phyloP scores from a whole-genome alignment of 768 basidiomycete genomes.

The Phylloporus arenicola region DNA sequence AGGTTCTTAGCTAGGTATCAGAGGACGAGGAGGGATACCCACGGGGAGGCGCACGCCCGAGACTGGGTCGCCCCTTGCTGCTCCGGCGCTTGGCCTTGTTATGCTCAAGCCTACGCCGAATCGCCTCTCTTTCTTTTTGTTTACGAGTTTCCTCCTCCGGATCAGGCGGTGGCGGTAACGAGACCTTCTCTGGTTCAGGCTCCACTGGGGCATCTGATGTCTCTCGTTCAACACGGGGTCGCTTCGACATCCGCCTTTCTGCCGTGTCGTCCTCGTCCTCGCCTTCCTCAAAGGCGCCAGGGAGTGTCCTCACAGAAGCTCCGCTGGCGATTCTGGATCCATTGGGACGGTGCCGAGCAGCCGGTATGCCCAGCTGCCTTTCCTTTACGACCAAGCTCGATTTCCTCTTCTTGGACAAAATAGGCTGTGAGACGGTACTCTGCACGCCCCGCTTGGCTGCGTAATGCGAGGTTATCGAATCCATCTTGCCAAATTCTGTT shows the following conservation, averaged over 20 bases:
- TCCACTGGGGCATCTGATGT: constrained; percentile 21
- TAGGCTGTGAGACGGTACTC: constrained; percentile 16
- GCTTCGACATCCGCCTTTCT: constrained; percentile 41
- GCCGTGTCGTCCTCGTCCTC: constrained; percentile 38
- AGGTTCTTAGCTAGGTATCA: constrained; percentile 5
- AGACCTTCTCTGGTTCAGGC: constrained; percentile 29
- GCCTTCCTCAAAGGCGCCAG: constrained; percentile 55
- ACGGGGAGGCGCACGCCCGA: constrained; percentile 39
- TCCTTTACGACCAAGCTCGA: constrained; percentile 45
- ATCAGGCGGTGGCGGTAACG: constrained; percentile 26
- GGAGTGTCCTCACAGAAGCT: constrained; percentile 33
- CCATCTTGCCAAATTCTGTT: constrained; percentile 69
- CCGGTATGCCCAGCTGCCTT: constrained; percentile 14
- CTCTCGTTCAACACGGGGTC: constrained; percentile 36
- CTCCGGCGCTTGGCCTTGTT: constrained; percentile 67
- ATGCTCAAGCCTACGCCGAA: constrained; percentile 58
- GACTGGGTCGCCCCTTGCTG: constrained; percentile 48
- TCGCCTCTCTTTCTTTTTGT: constrained; percentile 49
- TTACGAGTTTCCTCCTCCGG: constrained; percentile 29
- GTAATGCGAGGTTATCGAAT: constrained; percentile 58
- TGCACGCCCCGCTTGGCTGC: constrained; percentile 35
- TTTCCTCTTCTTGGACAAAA: constrained; percentile 38
- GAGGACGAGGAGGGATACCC: constrained; percentile 17
- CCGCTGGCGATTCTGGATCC: constrained; percentile 24
- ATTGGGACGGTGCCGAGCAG: constrained; percentile 19